These are phyloP conservation scores for Backusella psychrophila DNA, from an alignment of 192 early-diverging fungal genomes.

Conservation along the genomic window DNA sequence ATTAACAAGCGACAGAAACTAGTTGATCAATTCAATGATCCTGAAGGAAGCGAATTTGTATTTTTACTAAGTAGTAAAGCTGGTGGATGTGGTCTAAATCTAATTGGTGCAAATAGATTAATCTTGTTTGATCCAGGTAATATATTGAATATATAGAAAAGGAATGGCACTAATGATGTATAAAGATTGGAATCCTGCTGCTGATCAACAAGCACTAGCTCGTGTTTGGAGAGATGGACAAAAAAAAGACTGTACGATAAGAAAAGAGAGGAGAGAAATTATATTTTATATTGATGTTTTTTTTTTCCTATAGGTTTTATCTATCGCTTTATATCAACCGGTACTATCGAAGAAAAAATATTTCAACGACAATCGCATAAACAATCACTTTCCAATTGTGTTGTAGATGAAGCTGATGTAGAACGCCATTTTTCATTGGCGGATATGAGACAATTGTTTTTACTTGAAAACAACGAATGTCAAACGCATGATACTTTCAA, in stretches of 20 bases:
- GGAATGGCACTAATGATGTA: slow-evolving; percentile 56
- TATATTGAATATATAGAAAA: neutral
- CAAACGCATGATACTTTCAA: slow-evolving; percentile 98
- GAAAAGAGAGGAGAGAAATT: neutral
- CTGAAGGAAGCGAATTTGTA: slow-evolving; percentile 80
- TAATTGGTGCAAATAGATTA: slow-evolving; percentile 96
- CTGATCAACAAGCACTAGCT: slow-evolving; percentile 91
- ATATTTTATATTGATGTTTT: neutral
- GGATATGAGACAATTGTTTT: slow-evolving; percentile 87
- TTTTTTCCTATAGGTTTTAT: slow-evolving; percentile 69
- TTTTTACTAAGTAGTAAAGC: slow-evolving; percentile 97
- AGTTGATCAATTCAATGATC: slow-evolving; percentile 96
- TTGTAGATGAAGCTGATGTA: slow-evolving; percentile 94
- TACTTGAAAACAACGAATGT: slow-evolving; percentile 70
- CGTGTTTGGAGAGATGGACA: slow-evolving; percentile 91
- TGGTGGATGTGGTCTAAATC: slow-evolving; percentile 96
- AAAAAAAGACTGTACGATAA: slow-evolving; percentile 60
- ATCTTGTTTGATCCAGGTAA: slow-evolving; percentile 53
- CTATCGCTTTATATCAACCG: slow-evolving; percentile 94
- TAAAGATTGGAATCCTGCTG: slow-evolving; percentile 95
- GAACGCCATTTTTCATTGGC: slow-evolving; percentile 94
- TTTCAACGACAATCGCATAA: slow-evolving; percentile 92
- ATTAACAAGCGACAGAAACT: slow-evolving; percentile 93
- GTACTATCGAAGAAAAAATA: slow-evolving; percentile 98
- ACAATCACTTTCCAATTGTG: slow-evolving; percentile 85